Evolutionary conservation across 106 monocot genomes (phyloP), one percentile per base, ranked within the genome.

Genomic region (Dendrobium huoshanense): DNA sequence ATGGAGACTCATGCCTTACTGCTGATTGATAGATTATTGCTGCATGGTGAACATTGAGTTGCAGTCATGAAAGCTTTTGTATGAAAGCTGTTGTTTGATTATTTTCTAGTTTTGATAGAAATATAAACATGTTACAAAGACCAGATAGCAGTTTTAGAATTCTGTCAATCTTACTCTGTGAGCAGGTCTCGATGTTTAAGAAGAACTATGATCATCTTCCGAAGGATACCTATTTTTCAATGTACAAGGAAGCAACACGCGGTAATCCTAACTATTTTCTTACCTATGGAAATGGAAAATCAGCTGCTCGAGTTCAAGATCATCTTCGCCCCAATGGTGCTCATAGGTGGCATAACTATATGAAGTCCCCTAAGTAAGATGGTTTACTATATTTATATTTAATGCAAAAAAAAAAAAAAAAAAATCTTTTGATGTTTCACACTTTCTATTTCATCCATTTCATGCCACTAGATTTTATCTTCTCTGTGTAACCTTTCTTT

Each of bases 241-340:
- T 95, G 88, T 98, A 95, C 83, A 95, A 98, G 81, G 98, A 95
- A 79, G 92, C 98, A 78, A 95, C 98, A 47, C 92, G 95, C 84
- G 95, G 92, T 45, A 98, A 95, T 78, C 98, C 98, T 31, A 98
- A 98, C 72, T 98, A 98, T 83, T 98, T 98, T 81, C 87, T 98
- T 43, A 95, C 98, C n/a, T 98, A 98, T 80, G 98, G 95, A 45
- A 98, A 98, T 91, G 95, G 98, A 83, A 98, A 98, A 85, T 95
- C 98, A 74, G 98, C 98, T 82, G 98, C 98, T 51, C 83, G 98
- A 68, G 76, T 98, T 87, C 88, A 91, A 84, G 91, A 94, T 82
- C 84, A 98, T 88, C 92, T 98, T 37, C 94, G 98, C 61, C 92
- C 98, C 58, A 98, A 98, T 88, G 98, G 98, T 80, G 98, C 98